phyloP scores from a whole-genome alignment of 306 rosid genomes.

The Vicia faba region DNA sequence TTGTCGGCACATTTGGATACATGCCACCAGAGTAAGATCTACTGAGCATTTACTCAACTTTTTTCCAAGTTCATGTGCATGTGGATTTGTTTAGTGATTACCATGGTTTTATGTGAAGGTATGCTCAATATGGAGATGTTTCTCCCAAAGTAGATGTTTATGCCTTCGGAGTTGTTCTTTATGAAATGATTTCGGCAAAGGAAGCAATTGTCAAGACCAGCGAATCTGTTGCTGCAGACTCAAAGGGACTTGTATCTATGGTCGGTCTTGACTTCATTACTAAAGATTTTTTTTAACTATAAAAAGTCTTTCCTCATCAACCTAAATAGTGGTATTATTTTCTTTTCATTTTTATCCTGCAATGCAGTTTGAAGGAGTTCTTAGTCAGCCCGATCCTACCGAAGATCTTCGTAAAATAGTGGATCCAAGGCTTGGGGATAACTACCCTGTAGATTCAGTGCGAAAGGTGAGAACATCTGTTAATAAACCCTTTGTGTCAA shows the following conservation, averaged over 20 bases:
- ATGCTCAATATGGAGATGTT: constrained; percentile 91
- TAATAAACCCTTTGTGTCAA: not conserved
- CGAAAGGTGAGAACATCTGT: constrained; percentile 64
- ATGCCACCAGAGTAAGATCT: constrained; percentile 94
- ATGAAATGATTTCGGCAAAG: constrained; percentile 91
- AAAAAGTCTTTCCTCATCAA: constrained; percentile 12
- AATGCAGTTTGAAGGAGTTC: constrained; percentile 78
- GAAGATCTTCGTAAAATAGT: constrained; percentile 70
- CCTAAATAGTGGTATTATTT: constrained; percentile 1
- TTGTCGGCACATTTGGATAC: constrained; percentile 96
- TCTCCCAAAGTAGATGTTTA: constrained; percentile 93
- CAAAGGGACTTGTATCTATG: constrained; percentile 83
- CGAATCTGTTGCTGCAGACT: constrained; percentile 53
- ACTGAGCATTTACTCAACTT: constrained; percentile 13
- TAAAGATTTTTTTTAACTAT: not conserved
- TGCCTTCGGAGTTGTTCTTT: constrained; percentile 95
- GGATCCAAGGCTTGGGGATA: constrained; percentile 82
- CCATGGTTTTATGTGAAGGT: constrained; percentile 52
- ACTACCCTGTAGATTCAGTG: constrained; percentile 77
- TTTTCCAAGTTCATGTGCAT: not conserved
- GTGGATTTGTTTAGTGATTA: constrained; percentile 21
- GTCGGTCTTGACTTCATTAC: constrained; percentile 46
- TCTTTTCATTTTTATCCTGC: constrained; percentile 15
- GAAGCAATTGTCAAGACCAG: constrained; percentile 66
- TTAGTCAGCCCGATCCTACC: constrained; percentile 60